Evolutionary conservation across 1,139 yeast species (phyloP), one percentile per base, ranked within the genome.

Genomic region (Yamadazyma trypodendri): DNA sequence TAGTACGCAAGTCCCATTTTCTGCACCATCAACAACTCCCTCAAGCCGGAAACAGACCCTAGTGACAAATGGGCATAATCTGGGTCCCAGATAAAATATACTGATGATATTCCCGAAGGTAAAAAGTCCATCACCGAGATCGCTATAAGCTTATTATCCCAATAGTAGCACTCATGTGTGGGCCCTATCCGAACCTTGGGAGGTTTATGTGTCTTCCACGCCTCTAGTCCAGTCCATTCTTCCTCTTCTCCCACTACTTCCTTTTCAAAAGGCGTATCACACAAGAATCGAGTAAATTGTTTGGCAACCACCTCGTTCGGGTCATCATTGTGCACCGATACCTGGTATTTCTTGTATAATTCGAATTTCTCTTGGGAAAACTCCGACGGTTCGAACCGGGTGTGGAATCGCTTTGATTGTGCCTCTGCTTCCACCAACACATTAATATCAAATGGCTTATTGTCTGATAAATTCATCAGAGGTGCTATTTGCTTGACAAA

Each of bases 41-140:
- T 61, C 23, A 88, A 51, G 0, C 88, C 94, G 40, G 90, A 80
- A 2, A 89, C 56, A 22, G 87, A 85, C 0, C 97, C 97, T 28
- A 89, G 59, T 0, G 89, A 83, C 44, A 83, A 62, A 40, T 77
- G 70, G 2, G 82, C 79, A 55, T 72, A 83, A 43, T 80, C 90
- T 0, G 95, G 95, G 54, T 89, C 94, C 87, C 95, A 88, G 13
- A 89, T 79, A 52, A 89, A 84, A 54, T 89, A 90, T 1, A 90
- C 92, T 0, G 95, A 82, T 0, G 96, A 87, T 0, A 90, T 59
- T 0, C 90, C 84, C 13, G 77, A 60, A 0, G 96, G 96, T 27
- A 90, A 57, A 24, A 89, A 65, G 56, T 90, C 97, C 20, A 85
- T 56, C 0, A 89, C 86, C 0, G 88, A 87, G 24, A 90, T 62